Conservation (phyloP, 805 yeast genomes). For the Komagataella ulmi region DNA sequence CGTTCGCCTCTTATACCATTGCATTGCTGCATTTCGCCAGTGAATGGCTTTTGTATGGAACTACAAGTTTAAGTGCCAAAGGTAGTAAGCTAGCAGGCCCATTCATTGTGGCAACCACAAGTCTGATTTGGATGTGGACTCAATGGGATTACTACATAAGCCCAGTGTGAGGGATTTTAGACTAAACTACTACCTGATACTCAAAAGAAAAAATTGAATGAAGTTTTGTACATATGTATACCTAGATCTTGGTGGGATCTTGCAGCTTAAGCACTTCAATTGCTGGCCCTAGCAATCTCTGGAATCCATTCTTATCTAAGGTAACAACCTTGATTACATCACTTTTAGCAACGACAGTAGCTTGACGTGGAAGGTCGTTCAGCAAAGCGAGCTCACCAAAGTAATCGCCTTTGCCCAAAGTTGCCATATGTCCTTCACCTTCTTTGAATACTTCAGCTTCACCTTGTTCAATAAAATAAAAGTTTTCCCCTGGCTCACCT, state of each 20-base stretch:
- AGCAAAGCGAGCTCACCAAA: constrained; percentile 94
- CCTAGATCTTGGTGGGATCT: constrained; percentile 51
- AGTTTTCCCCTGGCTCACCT: constrained; percentile 76
- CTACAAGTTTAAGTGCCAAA: constrained; percentile 33
- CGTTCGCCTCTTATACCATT: constrained; percentile 66
- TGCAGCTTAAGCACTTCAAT: constrained; percentile 77
- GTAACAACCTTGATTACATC: constrained; percentile 76
- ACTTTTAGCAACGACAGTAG: constrained; percentile 71
- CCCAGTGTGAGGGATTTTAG: neutral
- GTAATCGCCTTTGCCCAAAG: constrained; percentile 71
- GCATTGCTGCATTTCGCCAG: constrained; percentile 75
- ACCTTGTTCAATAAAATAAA: constrained; percentile 71
- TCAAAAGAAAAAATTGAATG: neutral
- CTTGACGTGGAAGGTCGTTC: constrained; percentile 88
- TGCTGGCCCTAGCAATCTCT: constrained; percentile 87
- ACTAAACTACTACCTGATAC: neutral
- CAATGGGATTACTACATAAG: constrained; percentile 51
- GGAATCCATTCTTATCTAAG: constrained; percentile 84
- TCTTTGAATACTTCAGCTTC: constrained; percentile 60
- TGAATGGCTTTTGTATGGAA: constrained; percentile 72
- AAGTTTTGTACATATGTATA: neutral
- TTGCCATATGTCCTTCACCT: constrained; percentile 45
- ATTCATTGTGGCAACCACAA: constrained; percentile 59
- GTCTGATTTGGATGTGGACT: constrained; percentile 68
- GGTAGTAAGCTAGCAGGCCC: constrained; percentile 91